Evolutionary conservation across 768 basidiomycete genomes (phyloP), one percentile per base, ranked within the genome.

Genomic region (Boletus sp.): DNA sequence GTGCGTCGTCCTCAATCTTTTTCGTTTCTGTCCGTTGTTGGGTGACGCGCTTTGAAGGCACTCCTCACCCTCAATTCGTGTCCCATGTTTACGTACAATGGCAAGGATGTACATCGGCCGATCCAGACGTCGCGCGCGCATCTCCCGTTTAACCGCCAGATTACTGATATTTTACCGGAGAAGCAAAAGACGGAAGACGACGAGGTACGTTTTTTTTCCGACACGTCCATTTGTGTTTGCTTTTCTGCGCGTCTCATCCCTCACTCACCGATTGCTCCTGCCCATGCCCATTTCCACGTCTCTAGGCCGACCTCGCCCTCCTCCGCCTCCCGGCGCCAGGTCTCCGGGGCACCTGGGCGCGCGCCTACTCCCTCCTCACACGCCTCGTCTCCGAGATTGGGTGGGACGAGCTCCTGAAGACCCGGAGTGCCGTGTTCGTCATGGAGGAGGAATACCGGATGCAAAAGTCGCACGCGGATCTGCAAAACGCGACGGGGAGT

Each of bases 361-460:
- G 93, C 51, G 97, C 97, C 0, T 99, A 99, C 64, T 77, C 86
- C 1, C 82, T 99, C 13, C 82, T 99, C 23, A 90, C 95, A 14
- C 83, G 87, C 1, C 85, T 99, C 23, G 97, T 98, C 32, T 84
- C 89, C 1, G 87, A 93, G 59, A 94, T 99, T 61, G 97, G 97
- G 0, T 99, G 97, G 97, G 97, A 99, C 73, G 97, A 98, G 75
- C 82, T 98, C 3, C 79, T 99, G 53, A 94, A 94, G 76, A 89
- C 91, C 14, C 86, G 97, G 80, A 93, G 91, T 70, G 74, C 78
- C 35, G 97, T 99, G 14, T 98, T 99, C 71, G 97, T 99, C 38
- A 99, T 99, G 97, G 97, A 98, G 69, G 96, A 99, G 69, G 97
- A 99, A 69, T 99, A 99, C 69, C 82, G 97, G 35, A 89, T 91